Evolutionary conservation across 306 rosid genomes (phyloP).

Genomic region (Parietaria judaica): DNA sequence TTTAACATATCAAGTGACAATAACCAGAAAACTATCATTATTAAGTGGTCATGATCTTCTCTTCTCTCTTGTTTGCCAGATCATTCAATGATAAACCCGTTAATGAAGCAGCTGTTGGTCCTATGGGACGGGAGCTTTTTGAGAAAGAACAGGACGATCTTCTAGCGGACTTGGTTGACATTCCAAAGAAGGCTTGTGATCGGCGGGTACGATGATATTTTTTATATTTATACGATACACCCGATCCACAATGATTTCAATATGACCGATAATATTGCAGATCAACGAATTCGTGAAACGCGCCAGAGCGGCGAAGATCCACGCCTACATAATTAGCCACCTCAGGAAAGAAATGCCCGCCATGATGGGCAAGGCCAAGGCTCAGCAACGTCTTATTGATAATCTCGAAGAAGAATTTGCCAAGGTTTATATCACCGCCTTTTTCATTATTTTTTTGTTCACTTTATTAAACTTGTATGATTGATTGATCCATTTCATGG

Average conservation of each 20-base stretch:
- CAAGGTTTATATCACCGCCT: conserved; percentile 16
- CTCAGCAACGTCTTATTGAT: conserved; percentile 42
- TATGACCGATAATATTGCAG: conserved; percentile 14
- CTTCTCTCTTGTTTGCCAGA: conserved; percentile 25
- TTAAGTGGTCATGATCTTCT: too few relatives aligned
- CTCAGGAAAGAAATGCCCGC: conserved; percentile 50
- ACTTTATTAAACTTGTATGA: too few relatives aligned
- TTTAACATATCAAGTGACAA: not conserved
- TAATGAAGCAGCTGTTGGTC: conserved; percentile 43
- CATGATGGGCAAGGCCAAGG: conserved; percentile 41
- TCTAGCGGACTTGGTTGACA: conserved; percentile 65
- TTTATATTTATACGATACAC: not conserved
- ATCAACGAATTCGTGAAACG: conserved; percentile 49
- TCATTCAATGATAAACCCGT: conserved; percentile 78
- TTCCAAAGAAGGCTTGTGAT: conserved; percentile 88
- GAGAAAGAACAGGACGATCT: conserved; percentile 80
- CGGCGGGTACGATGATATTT: conserved; percentile 49
- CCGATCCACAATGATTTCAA: not conserved
- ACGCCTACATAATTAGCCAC: conserved; percentile 46
- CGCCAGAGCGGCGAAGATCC: conserved; percentile 41
- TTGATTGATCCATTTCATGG: too few relatives aligned
- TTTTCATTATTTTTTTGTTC: too few relatives aligned
- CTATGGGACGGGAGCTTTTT: conserved; percentile 65
- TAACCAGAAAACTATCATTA: too few relatives aligned
- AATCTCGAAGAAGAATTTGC: conserved; percentile 45